A percentile compares a stretch with the other conserved stretches of the same genome.
Conservation (phyloP, 2,329 filamentous ascomycete species). For the Allantophomopsis cytisporea region DNA sequence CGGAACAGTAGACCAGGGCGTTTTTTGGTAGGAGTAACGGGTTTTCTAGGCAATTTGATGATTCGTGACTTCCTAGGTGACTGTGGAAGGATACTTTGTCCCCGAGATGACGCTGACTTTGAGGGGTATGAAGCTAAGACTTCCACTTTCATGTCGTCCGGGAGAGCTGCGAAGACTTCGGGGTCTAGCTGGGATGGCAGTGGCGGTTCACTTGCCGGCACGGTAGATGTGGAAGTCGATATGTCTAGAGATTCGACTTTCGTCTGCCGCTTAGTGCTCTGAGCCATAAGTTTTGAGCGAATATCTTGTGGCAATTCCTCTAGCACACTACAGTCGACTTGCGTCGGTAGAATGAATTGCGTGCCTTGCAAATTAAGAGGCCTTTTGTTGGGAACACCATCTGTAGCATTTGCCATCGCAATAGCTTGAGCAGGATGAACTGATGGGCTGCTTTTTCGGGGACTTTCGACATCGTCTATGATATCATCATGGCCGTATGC, state of each 20-base stretch:
- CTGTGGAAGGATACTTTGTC: constrained; percentile 20
- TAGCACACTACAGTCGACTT: constrained; percentile 70
- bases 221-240: constrained; percentile 8
- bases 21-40: constrained; percentile 54
- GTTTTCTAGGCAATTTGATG: constrained; percentile 34
- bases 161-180: constrained; percentile 71
- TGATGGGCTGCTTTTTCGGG: constrained; percentile 18
- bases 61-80: constrained; percentile 43
- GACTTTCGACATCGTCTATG: constrained; percentile 33
- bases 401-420: constrained; percentile 29
- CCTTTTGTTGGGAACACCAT: constrained; percentile 42
- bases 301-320: constrained; percentile 79
- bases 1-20: constrained; percentile 28
- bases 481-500: constrained; percentile 19
- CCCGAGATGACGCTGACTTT: constrained; percentile 14
- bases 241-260: no score
- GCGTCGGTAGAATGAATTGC: constrained; percentile 80
- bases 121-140: constrained; percentile 56
- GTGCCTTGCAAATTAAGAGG: constrained; percentile 73
- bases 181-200: constrained; percentile 71
- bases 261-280: constrained; percentile 21
- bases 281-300: constrained; percentile 56
- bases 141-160: constrained; percentile 75
- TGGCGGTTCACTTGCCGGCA: constrained; percentile 16
- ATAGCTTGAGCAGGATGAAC: constrained; percentile 39